Base-by-base conservation (phyloP, 1,139 yeast genomes). In the Pneumocystis carinii region DNA sequence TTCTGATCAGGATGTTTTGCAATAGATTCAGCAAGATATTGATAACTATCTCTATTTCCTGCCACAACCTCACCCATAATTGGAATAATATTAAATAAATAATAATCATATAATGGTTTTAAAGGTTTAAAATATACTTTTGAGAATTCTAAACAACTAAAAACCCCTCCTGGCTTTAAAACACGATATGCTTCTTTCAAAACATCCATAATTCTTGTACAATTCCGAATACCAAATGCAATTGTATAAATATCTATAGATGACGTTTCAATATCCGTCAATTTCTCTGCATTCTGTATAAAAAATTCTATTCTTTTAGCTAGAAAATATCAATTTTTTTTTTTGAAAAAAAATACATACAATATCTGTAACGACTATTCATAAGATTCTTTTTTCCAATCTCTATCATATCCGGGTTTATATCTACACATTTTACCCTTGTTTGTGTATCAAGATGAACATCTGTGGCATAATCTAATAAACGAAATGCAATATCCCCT, bases 81-180 rank as follows among this genome's bases (percentile, higher is more conserved):
- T 27, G 99, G 99, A 69, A 92, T 80, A 63, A 87, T 77, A 62
- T 89, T 86, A 73, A 87, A 87, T 15, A 96, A 87, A 80, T 95
- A 94, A 57, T 90, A 85, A 72, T 87, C 90, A 77, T 92, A 92
- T 39, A 84, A 77, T 66, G 83, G 78, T 72, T 87, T 92, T 63
- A 94, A 76, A 15, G 85, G 72, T 36, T 88, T 84, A 73, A 89
- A 87, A 65, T 87, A 87, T 65, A 94, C 97, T 72, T 90, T 92
- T 65, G 95, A 86, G 72, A 92, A 92, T 74, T 92, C 99, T 66
- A 92, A 80, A 75, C 97, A 90, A 55, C 96, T 96, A 74, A 92
- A 94, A 62, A 94, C 88, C 71, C 99, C 99, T 71, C 99, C 98
- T n/a, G 97, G 98, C 75, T 86, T 88, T 72, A 92, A 81, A 38